Evolutionary conservation across 1,284 basidiomycete genomes (phyloP), one percentile per base, ranked within the genome.

Genomic region (Irpex sp.): DNA sequence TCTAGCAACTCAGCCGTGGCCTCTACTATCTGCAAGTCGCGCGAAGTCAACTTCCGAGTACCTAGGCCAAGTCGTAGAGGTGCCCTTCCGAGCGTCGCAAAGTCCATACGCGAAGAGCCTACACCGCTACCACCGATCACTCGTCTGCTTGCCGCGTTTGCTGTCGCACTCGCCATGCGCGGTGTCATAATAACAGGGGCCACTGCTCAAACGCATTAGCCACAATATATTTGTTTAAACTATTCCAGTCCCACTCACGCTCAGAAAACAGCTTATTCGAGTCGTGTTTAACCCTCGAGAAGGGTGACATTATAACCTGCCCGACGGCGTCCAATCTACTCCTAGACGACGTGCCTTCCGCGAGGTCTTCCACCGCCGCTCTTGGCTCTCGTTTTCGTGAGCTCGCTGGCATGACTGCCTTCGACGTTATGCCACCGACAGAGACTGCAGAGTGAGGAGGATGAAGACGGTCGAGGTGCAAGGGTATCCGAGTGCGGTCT

Each of bases 181-280:
- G 93, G 91, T 3, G 93, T 94, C 93, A 96, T 94, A 69, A 96
- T 89, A 64, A 89, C 87, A 9, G 94, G 94, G 4, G 94, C 93
- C 71, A 96, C 94, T 96, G 72, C 9, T 67, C 19, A 61, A 62
- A 55, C 55, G 35, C 57, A 58, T 31, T 31, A 7, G 36, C 49
- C 5, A 54, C 13, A 21, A 6, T 35, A 21, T 50, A 37, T 9
- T 9, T n/a, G 33, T 26, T 33, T 26, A 63, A 36, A 55, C 60
- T 39, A 47, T 47, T 57, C n/a, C 19, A 54, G 57, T 35, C 46
- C 58, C 21, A 78, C 89, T 70, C 76, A 93, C 90, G 78, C 72
- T 91, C 89, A 59, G 89, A 81, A 15, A 93, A 76, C 59, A 93
- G 86, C 71, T 80, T 82, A 21, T 83, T 81, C 2, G 90, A 89